These are phyloP conservation scores for Bonia amplexicaulis DNA, from an alignment of 176 grass and related monocot genomes.

Conservation along the genomic window DNA sequence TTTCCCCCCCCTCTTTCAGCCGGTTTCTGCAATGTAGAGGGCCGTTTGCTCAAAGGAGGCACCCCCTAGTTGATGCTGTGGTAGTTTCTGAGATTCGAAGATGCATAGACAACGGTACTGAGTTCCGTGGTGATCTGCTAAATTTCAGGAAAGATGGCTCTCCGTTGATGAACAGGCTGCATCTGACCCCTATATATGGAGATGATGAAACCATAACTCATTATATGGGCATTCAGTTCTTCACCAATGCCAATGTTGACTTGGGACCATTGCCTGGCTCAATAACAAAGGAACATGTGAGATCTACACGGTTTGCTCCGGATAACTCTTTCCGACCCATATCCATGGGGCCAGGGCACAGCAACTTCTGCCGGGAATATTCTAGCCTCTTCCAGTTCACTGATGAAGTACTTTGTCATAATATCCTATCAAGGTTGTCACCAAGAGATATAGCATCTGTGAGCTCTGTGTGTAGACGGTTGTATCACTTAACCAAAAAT, in stretches of 20 bases:
- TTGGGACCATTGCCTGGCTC: conserved; percentile 40
- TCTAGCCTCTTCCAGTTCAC: conserved; percentile 64
- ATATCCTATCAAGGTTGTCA: conserved; percentile 68
- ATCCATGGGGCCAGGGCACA: conserved; percentile 18
- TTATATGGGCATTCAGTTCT: conserved; percentile 91
- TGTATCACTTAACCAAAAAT: conserved; percentile 77
- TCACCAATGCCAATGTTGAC: conserved; percentile 58
- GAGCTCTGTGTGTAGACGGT: conserved; percentile 67
- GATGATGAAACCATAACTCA: conserved; percentile 84
- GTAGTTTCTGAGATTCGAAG: conserved; percentile 68
- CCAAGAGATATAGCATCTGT: conserved; percentile 89
- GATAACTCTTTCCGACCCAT: conserved; percentile 35
- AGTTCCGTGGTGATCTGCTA: conserved; percentile 80
- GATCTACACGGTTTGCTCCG: conserved; percentile 22
- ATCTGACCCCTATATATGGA: conserved; percentile 70
- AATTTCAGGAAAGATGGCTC: conserved; percentile 97
- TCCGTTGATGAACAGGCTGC: conserved; percentile 60
- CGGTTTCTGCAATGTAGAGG: conserved; percentile 93
- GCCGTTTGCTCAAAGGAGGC: conserved; percentile 71
- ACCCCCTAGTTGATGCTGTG: conserved; percentile 78
- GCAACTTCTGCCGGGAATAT: conserved; percentile 52
- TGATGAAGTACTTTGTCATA: conserved; percentile 83
- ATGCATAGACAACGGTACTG: conserved; percentile 64
- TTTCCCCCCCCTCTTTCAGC: conserved; percentile 55
- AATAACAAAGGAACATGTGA: conserved; percentile 38